Evolutionary conservation across 345 rosid species (phyloP).

Genomic region (Sisymbrium irio): DNA sequence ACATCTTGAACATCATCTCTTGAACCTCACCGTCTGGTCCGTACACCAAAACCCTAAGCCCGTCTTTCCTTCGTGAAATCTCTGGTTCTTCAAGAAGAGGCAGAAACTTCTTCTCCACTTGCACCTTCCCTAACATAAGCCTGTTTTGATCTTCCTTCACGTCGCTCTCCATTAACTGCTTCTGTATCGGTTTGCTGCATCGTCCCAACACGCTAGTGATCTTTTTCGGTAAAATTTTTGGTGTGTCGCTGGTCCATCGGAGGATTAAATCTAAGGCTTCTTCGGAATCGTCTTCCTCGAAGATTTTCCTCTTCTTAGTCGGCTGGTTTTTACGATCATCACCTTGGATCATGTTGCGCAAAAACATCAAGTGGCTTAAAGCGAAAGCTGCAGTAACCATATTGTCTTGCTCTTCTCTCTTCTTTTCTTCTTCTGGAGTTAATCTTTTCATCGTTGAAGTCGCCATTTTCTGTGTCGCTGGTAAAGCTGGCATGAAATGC

Average conservation of each 20-base stretch:
- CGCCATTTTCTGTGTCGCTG: not conserved
- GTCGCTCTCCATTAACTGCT: slow-evolving; percentile 16
- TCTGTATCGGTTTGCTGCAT: slow-evolving; percentile 8
- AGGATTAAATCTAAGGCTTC: not conserved
- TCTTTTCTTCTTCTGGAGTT: not conserved
- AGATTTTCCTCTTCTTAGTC: not conserved
- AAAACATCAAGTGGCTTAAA: not conserved
- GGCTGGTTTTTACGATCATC: not conserved
- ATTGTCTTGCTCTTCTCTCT: not conserved
- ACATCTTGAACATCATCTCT: not conserved
- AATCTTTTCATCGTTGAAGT: not conserved
- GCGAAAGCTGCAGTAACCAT: not conserved
- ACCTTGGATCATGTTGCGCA: not conserved
- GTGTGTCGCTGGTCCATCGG: not conserved
- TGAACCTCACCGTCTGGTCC: slow-evolving; percentile 12
- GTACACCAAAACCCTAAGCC: not conserved
- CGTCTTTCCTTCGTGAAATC: not conserved
- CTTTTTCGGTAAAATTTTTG: not conserved
- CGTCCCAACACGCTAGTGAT: not conserved
- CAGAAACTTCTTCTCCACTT: not conserved
- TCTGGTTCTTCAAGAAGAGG: not conserved
- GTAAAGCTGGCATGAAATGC: not conserved
- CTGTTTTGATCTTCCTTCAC: not conserved
- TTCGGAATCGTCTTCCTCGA: not conserved
- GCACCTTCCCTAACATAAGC: not conserved